Evolutionary conservation across 2,329 filamentous ascomycete genomes (phyloP), one percentile per base, ranked within the genome.

Genomic region (Fonsecaea multimorphosa): DNA sequence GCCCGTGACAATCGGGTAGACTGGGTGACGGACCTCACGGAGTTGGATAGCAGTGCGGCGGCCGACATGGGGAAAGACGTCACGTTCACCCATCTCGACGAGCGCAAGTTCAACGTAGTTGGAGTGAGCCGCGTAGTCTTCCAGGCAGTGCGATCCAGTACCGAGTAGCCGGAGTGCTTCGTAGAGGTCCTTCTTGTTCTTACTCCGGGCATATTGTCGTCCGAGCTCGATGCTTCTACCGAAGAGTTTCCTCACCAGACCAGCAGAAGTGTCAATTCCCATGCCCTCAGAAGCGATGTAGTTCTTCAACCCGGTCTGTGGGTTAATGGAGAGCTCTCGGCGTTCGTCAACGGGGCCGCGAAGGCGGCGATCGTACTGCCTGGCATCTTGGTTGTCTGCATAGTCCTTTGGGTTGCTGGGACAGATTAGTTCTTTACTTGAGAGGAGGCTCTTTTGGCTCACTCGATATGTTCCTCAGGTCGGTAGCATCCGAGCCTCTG

Each of bases 101-200:
- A 97, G 84, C 65, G 91, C 91, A 65, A 97, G 86, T 77, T 97
- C 93, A 14, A 85, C 88, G 79, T 96, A 97, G 83, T 97, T 97
- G 76, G 92, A 96, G 80, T 97, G 94, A 16, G 93, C 94, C 61
- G 93, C 89, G 80, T 89, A 98, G 76, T 97, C 93, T 80, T 96
- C 93, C 27, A 97, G 81, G 76, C 93, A 97, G 80, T 98, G 94
- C 63, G 93, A 86, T 38, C 90, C 93, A 65, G 93, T 97, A 64
- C 94, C 94, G 68, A 97, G 82, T 19, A 97, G 84, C 61, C 93
- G 88, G 55, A 97, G 86, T 62, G 93, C 91, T 79, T 97, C 94
- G 76, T 95, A 89, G 32, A 96, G 85, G 74, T 97, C 93, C n/a
- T 84, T 85, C 75, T 92, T 87, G 72, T 89, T 86, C 63, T 86